Evolutionary conservation across 2,329 filamentous ascomycete genomes (phyloP), one percentile per base, ranked within the genome.

Genomic region (Pseudopyrenochaeta lycopersici): DNA sequence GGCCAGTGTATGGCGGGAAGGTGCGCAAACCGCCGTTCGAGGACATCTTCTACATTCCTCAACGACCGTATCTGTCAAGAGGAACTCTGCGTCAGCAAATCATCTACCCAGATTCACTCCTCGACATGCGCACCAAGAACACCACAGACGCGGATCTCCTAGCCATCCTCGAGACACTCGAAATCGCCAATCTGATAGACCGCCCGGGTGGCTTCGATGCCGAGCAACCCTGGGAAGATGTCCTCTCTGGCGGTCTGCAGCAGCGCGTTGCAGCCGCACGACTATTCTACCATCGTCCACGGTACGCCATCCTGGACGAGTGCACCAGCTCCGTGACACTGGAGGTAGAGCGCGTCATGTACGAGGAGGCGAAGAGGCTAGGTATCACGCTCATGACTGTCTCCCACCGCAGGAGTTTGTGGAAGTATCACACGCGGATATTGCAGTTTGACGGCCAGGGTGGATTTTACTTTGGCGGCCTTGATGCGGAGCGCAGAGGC

Each of bases 331-430:
- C 88, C 46, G 92, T 99, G n/a, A 97, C 96, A 14, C 84, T 97
- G 23, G 94, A 98, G 65, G 92, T 93, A 56, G 95, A 99, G 72
- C 90, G 92, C 73, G 85, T 92, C 72, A 98, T 99, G 92, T 99
- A 99, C 76, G 94, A 97, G 66, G 93, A 92, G 49, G 95, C 95
- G 45, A 98, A 99, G 82, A 83, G 85, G 15, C 79, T 97, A 15
- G 92, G 91, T 3, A 95, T 97, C 67, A 98, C 95, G 0, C 84
- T 99, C 59, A 97, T 99, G 91, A 99, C 95, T 0, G 95, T 99
- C 20, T 92, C 88, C 61, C 95, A 99, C 76, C 83, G 95, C 7
- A 82, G 92, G 58, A 96, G 91, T 78, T 77, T 99, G 65, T 99
- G 95, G 95, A 93, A 95, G 76, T 98, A 99, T 75, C 95, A 99